These are phyloP conservation scores for Lanzia echinophila DNA, from an alignment of 2,329 filamentous ascomycete genomes.

Conservation along the genomic window DNA sequence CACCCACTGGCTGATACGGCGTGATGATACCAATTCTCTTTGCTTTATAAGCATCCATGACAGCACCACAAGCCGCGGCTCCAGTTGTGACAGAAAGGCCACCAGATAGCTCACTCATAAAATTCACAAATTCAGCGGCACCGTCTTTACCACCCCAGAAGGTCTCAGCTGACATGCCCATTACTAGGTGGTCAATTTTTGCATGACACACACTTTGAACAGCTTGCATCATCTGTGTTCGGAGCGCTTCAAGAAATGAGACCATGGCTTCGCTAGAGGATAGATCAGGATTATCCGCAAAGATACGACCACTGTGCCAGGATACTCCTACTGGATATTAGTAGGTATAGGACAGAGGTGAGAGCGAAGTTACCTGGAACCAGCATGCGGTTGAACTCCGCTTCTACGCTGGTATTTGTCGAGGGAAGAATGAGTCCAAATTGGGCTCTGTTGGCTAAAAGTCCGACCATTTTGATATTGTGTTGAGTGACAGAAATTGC, in stretches of 20 bases:
- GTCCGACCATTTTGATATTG: background rate
- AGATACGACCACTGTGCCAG: constrained; percentile 30
- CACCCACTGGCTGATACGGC: constrained; percentile 28
- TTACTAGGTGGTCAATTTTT: constrained; percentile 29
- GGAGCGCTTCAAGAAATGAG: constrained; percentile 27
- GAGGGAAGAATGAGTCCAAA: constrained; percentile 31
- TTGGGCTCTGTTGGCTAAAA: constrained; percentile 5
- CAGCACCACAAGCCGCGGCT: constrained; percentile 28
- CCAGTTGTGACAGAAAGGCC: constrained; percentile 29
- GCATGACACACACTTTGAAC: constrained; percentile 26
- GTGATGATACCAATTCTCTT: constrained; percentile 31
- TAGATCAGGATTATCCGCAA: constrained; percentile 28
- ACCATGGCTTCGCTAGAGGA: constrained; percentile 27
- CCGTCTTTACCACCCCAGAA: constrained; percentile 31
- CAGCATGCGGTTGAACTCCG: constrained; percentile 30
- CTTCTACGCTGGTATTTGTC: constrained; percentile 32
- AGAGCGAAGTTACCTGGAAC: constrained; percentile 17
- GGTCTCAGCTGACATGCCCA: constrained; percentile 32
- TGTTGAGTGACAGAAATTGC: too few relatives aligned
- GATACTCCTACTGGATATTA: background rate
- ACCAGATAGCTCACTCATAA: constrained; percentile 27
- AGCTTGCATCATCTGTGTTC: constrained; percentile 26
- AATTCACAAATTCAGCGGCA: constrained; percentile 27
- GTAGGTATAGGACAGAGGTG: background rate
- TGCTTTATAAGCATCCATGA: constrained; percentile 25